Evolutionary conservation across 2,329 filamentous ascomycete genomes (phyloP).

Genomic region (Sporothrix globosa): DNA sequence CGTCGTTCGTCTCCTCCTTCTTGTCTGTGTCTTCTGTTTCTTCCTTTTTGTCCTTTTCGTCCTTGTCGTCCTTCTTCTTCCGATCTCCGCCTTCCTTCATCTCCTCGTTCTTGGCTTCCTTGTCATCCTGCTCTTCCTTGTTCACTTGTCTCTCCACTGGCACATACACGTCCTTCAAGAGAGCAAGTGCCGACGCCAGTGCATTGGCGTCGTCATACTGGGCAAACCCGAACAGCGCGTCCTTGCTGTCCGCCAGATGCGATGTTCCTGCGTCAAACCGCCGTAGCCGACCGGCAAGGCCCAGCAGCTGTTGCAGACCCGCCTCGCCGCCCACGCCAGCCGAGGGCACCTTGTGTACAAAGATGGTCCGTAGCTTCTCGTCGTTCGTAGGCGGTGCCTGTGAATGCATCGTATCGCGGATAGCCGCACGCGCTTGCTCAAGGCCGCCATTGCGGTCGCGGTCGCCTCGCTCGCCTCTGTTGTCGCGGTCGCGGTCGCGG

Average conservation of each 20-base stretch:
- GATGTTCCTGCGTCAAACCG: constrained; percentile 79
- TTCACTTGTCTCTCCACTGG: constrained; percentile 74
- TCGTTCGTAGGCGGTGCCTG: constrained; percentile 83
- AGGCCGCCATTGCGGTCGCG: constrained; percentile 51
- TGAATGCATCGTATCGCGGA: constrained; percentile 70
- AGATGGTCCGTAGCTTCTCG: constrained; percentile 89
- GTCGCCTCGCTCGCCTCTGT: neutral
- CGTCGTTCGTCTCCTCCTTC: constrained; percentile 41
- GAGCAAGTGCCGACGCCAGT: constrained; percentile 79
- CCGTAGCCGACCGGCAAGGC: constrained; percentile 74
- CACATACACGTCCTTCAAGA: constrained; percentile 79
- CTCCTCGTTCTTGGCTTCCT: constrained; percentile 31
- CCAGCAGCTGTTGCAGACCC: constrained; percentile 75
- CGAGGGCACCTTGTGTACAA: constrained; percentile 79
- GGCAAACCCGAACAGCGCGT: constrained; percentile 89
- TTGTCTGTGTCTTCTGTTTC: constrained; percentile 42
- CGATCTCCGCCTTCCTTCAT: constrained; percentile 41
- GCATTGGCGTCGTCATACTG: constrained; percentile 93
- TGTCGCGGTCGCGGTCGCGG: constrained; percentile 13
- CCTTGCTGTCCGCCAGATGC: constrained; percentile 68
- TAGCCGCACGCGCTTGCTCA: constrained; percentile 68
- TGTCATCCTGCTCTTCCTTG: constrained; percentile 42
- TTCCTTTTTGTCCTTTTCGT: constrained; percentile 39
- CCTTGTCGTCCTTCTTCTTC: neutral
- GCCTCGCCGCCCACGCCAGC: constrained; percentile 76